Conservation (phyloP, 768 basidiomycete genomes). For the Suillus fuscotomentosus region DNA sequence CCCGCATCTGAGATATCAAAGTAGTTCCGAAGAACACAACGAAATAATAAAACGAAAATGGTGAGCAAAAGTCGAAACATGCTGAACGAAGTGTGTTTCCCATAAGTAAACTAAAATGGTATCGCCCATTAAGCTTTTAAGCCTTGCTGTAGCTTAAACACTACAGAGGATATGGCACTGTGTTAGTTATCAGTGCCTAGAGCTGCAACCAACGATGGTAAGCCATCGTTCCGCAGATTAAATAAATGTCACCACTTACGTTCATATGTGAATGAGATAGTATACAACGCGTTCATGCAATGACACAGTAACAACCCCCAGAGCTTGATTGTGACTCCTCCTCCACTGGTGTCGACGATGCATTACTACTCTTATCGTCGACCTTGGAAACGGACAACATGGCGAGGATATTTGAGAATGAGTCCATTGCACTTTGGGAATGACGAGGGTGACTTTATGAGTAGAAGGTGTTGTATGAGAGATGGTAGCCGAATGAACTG, state of each 20-base stretch:
- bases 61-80: background rate
- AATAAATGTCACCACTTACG: background rate
- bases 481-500: background rate
- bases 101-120: background rate
- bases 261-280: background rate
- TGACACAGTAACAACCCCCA: background rate
- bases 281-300: background rate
- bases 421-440: background rate
- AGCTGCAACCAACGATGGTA: background rate
- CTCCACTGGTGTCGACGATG: background rate
- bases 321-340: background rate
- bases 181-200: background rate
- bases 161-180: background rate
- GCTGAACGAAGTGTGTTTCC: background rate
- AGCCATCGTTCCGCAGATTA: background rate
- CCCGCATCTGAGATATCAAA: background rate
- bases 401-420: background rate
- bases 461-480: background rate
- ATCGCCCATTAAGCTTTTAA: background rate
- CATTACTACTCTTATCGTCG: background rate
- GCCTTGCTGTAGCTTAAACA: background rate
- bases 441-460: background rate
- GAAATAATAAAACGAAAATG: background rate
- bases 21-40: background rate
- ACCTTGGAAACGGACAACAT: background rate